phyloP scores from a whole-genome alignment of 2,329 filamentous ascomycete species.

The Neonectria ditissima region DNA sequence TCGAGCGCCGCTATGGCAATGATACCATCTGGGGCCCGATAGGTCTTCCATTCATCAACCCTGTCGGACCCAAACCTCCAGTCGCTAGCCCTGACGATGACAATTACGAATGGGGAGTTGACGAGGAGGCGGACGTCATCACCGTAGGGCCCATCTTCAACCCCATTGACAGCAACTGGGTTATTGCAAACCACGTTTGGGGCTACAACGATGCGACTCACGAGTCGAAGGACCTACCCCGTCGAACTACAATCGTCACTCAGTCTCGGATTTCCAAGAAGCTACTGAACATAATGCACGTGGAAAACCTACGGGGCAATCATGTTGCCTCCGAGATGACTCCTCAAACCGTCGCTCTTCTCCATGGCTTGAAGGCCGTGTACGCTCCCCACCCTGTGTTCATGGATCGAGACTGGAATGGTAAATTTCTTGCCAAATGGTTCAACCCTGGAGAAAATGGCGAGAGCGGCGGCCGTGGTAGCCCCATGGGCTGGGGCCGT shows the following conservation, averaged over 20 bases:
- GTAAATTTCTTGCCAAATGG: constrained; percentile 65
- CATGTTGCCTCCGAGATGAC: constrained; percentile 87
- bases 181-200: constrained; percentile 75
- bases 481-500: constrained; percentile 69
- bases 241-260: constrained; percentile 82
- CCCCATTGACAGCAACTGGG: constrained; percentile 78
- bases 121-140: constrained; percentile 80
- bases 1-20: constrained; percentile 65
- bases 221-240: constrained; percentile 68
- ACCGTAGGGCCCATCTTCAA: constrained; percentile 85
- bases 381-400: constrained; percentile 84
- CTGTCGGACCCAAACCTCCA: constrained; percentile 73
- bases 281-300: constrained; percentile 81
- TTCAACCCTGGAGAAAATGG: constrained; percentile 71
- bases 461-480: constrained; percentile 65
- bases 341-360: constrained; percentile 76
- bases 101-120: constrained; percentile 80
- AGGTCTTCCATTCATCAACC: constrained; percentile 68
- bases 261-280: constrained; percentile 79
- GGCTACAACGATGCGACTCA: constrained; percentile 69
- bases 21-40: constrained; percentile 75
- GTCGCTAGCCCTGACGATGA: constrained; percentile 69
- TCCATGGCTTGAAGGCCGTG: constrained; percentile 83
- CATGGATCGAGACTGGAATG: constrained; percentile 79
- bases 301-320: constrained; percentile 78